Conservation (phyloP, 192 early-diverging fungal species). For the Umbelopsis ramanniana region DNA sequence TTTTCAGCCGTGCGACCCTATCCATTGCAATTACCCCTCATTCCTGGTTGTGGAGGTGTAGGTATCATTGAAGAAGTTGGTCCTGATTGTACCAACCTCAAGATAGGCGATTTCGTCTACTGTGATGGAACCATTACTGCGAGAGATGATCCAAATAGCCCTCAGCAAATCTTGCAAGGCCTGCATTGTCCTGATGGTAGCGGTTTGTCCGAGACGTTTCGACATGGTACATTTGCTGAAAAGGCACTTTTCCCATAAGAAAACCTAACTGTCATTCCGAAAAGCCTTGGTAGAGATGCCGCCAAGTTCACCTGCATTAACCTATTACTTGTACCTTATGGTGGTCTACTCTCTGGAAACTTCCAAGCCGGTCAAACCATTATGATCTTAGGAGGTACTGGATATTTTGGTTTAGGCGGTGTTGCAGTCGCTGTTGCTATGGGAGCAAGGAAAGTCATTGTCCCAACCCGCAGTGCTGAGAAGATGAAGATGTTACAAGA, state of each 20-base stretch:
- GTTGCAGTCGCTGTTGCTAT: slow-evolving; percentile 29
- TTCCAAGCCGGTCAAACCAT: slow-evolving; percentile 35
- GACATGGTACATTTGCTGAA: slow-evolving; percentile 36
- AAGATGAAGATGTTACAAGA: slow-evolving; percentile 24
- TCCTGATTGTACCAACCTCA: slow-evolving; percentile 17
- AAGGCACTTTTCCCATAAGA: slow-evolving; percentile 32
- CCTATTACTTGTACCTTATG: slow-evolving; percentile 28
- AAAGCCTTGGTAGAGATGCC: slow-evolving; percentile 12
- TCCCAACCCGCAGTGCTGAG: slow-evolving; percentile 24
- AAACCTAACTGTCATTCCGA: slow-evolving; percentile 35
- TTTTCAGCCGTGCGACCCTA: slow-evolving; percentile 27
- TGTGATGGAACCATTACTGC: slow-evolving; percentile 35
- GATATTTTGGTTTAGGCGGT: slow-evolving; percentile 30
- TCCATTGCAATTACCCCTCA: slow-evolving; percentile 29
- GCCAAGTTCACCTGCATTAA: slow-evolving; percentile 27
- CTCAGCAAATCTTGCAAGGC: slow-evolving; percentile 29
- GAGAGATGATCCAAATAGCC: slow-evolving; percentile 32
- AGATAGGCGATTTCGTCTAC: slow-evolving; percentile 35
- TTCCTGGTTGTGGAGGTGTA: slow-evolving; percentile 34
- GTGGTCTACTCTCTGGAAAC: slow-evolving; percentile 29
- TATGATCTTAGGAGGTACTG: slow-evolving; percentile 28
- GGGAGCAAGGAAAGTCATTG: slow-evolving; percentile 36
- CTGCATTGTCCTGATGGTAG: slow-evolving; percentile 22
- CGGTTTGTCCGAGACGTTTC: slow-evolving; percentile 9
- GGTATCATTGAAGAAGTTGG: slow-evolving; percentile 33